Evolutionary conservation across 768 basidiomycete species (phyloP), one percentile per base, ranked within the genome.

Genomic region (Panellus pusillus): DNA sequence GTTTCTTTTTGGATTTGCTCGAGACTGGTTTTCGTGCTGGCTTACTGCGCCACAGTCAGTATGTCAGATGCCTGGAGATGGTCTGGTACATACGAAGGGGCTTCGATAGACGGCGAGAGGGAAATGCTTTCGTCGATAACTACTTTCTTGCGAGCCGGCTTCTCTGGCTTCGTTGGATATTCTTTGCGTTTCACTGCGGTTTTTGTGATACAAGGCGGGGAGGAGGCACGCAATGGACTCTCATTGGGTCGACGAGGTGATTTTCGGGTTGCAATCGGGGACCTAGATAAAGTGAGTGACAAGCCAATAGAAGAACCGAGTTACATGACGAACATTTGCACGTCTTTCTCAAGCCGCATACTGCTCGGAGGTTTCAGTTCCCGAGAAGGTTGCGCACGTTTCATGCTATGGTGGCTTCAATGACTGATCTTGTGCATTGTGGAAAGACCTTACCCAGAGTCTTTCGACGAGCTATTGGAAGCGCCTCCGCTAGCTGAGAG

Each of bases 51-150:
- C 28, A 41, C 28, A 40, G 9, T 1, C 17, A 32, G 11, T 15
- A 14, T 35, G 32, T 3, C 3, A 35, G 11, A 35, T 35, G 32
- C 14, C 28, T n/a, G 18, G 17, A 14, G 9, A 42, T 37, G 14
- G 9, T 38, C 28, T 9, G 28, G 19, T 18, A 47, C 49, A 35
- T 7, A 51, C 49, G 50, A 38, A 44, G 50, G 44, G 32, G 18
- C 50, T 55, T 58, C 45, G 41, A 55, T 49, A 24, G 60, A 54
- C 41, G 60, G 58, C 13, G 50, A 55, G 12, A 47, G 32, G 15
- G 27, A 6, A 41, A 24, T 13, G 3, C 45, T 29, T 9, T 41
- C 4, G 57, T 65, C 46, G 54, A 55, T 44, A 44, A 38, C 37
- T 29, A 47, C 44, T 17, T 51, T 58, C 27, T 49, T 44, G 17